Evolutionary conservation across 345 rosid species (phyloP), one percentile per base, ranked within the genome.

Genomic region (Syzygium jambos): DNA sequence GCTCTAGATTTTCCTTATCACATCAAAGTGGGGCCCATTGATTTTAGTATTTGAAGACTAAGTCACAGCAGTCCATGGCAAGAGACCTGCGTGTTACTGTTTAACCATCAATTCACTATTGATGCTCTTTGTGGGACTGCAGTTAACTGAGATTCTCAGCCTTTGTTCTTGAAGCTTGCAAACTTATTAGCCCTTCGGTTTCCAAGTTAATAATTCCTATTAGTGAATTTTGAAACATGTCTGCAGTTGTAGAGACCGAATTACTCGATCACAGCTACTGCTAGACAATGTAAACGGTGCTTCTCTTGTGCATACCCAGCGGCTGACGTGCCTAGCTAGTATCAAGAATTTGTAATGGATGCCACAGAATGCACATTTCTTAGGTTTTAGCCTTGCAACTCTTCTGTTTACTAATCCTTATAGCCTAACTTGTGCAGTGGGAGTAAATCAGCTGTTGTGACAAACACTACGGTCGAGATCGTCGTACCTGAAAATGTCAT

Each of bases 401-500:
- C 63, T 51, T 80, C 30, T 78, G 29, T 85, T 38, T 78, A 51
- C 65, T 29, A 30, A 27, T 86, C 88, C 4, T 19, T 5, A 55
- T 85, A 49, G 80, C 90, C 30, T 87, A 55, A 78, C 90, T 15
- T 85, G 87, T 93, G 87, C 93, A 97, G 98, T 91, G 96, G 96
- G 90, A 94, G 91, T 88, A 96, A 90, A 92, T 92, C 97, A 82
- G 99, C 96, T 78, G 87, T 95, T 73, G 98, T 97, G 87, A 95
- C 98, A 83, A 96, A 95, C 90, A 93, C 98, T 78, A 96, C 97
- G 4, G 95, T 97, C 14, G 99, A 96, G 93, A 95, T 96, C 80
- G 86, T 90, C 86, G 94, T 97, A 84, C 98, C 99, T 78, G 98
- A 95, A 83, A 88, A 89, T 88, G 93, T 95, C 87, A 92, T 97